Conservation (phyloP, 2,329 filamentous ascomycete genomes). For the Fusarium foetens region DNA sequence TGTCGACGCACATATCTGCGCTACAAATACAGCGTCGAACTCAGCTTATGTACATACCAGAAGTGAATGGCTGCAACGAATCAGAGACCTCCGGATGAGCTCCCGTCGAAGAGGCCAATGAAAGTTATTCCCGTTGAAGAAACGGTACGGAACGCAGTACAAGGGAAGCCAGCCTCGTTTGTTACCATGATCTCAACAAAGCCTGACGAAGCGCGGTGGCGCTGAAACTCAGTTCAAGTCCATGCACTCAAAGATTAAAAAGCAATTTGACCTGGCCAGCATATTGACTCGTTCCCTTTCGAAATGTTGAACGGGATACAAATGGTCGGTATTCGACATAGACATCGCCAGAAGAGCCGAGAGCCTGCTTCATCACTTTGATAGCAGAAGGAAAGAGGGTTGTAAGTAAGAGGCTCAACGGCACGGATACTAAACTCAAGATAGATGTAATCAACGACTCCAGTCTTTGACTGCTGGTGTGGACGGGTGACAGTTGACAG, state of each 20-base stretch:
- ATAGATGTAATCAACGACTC: neutral
- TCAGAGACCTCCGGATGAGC: neutral
- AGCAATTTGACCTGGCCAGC: neutral
- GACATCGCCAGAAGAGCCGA: neutral
- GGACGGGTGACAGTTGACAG: conserved; percentile 6
- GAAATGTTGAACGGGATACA: neutral
- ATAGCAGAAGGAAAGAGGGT: neutral
- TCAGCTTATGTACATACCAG: conserved; percentile 6
- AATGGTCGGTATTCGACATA: neutral
- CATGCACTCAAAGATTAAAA: neutral
- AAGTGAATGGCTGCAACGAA: neutral
- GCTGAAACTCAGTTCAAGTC: neutral
- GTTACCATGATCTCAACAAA: conserved; percentile 13
- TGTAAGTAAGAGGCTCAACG: neutral
- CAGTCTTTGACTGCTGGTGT: neutral
- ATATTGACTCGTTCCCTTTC: conserved; percentile 5
- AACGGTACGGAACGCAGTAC: conserved; percentile 23
- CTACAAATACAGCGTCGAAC: neutral
- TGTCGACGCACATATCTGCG: neutral
- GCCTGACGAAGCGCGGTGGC: conserved; percentile 21
- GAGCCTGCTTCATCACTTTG: neutral
- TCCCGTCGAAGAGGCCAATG: conserved; percentile 1
- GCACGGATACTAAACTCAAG: neutral
- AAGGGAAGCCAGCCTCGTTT: neutral
- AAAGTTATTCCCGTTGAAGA: neutral